Percentiles rank a stretch among this genome's conserved stretches.
Conservation (phyloP, 306 rosid genomes). For the Senna tora region DNA sequence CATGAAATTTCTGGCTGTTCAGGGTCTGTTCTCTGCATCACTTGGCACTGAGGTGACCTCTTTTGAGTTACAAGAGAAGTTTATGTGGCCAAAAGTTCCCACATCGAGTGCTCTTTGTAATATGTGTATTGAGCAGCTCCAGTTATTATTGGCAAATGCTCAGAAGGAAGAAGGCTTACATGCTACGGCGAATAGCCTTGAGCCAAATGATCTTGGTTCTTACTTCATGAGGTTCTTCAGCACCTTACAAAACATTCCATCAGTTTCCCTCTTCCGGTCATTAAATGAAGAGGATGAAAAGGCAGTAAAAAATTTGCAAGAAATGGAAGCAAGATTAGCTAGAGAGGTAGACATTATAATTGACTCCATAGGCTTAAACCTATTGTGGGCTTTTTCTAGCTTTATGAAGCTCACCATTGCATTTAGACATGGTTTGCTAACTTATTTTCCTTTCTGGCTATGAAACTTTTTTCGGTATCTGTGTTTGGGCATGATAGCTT, state of each 20-base stretch:
- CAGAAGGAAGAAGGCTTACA: slow-evolving; percentile 78
- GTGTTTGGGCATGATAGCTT: slow-evolving; percentile 19
- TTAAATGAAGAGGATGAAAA: slow-evolving; percentile 70
- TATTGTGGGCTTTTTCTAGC: neutral
- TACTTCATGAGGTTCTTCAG: slow-evolving; percentile 87
- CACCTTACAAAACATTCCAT: slow-evolving; percentile 85
- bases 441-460: neutral
- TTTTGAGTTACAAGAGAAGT: slow-evolving; percentile 83
- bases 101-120: slow-evolving; percentile 82
- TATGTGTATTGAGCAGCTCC: slow-evolving; percentile 92
- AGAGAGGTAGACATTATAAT: slow-evolving; percentile 58
- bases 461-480: neutral
- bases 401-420: neutral
- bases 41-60: slow-evolving; percentile 96
- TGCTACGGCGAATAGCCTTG: slow-evolving; percentile 50
- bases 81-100: slow-evolving; percentile 93
- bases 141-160: slow-evolving; percentile 71
- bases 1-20: slow-evolving; percentile 90
- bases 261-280: slow-evolving; percentile 77
- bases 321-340: slow-evolving; percentile 60
- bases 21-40: slow-evolving; percentile 89
- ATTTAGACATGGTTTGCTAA: slow-evolving; percentile 1
- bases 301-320: slow-evolving; percentile 69
- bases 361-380: slow-evolving; percentile 4
- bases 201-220: slow-evolving; percentile 79